These are phyloP conservation scores for Ziziphus jujuba DNA, from an alignment of 306 rosid genomes.

Conservation along the genomic window DNA sequence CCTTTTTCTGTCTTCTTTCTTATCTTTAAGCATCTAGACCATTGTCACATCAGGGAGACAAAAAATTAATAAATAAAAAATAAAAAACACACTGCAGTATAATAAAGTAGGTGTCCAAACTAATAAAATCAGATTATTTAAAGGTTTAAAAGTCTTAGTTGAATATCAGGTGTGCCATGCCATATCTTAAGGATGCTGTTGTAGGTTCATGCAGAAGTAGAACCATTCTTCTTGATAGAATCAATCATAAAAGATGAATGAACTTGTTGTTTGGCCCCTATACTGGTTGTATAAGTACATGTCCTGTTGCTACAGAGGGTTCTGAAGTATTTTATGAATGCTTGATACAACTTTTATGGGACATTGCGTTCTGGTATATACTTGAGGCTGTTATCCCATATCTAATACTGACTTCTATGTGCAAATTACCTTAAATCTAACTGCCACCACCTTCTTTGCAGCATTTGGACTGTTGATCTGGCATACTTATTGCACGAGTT, in stretches of 20 bases:
- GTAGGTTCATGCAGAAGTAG: background rate
- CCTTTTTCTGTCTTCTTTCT: no score
- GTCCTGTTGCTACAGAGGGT: background rate
- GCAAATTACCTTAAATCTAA: conserved; percentile 27
- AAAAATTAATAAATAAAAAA: no score
- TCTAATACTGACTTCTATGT: conserved; percentile 18
- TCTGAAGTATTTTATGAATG: conserved; percentile 2
- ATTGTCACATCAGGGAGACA: no score
- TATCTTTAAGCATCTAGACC: no score
- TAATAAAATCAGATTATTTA: no score
- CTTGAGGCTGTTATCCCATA: conserved; percentile 1
- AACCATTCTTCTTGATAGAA: background rate
- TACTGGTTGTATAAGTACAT: background rate
- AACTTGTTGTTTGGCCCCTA: background rate
- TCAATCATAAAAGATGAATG: background rate
- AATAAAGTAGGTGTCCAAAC: no score
- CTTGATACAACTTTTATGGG: conserved; percentile 9
- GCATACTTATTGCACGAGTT: conserved; percentile 80
- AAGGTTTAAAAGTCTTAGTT: no score
- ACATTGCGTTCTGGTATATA: conserved; percentile 10
- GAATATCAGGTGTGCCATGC: background rate
- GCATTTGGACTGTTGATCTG: conserved; percentile 96
- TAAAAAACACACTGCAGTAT: no score
- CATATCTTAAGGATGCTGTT: background rate
- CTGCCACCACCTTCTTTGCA: conserved; percentile 48